A percentile compares a stretch with the other conserved stretches of the same genome.
Conservation (phyloP, 2,329 filamentous ascomycete species). For the Colletotrichum chlorophyti region DNA sequence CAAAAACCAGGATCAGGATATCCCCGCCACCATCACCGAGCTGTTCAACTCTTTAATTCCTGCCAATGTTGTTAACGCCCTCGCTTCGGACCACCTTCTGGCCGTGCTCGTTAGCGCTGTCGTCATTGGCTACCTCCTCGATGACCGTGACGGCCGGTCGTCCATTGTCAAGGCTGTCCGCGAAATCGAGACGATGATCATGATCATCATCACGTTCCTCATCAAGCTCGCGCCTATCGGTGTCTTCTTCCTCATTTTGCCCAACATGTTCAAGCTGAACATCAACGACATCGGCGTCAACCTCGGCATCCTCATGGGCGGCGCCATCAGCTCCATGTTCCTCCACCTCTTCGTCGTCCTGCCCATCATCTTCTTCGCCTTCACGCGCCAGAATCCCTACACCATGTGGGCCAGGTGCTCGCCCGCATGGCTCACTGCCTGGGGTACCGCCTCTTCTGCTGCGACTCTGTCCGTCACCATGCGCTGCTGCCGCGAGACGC, state of each 20-base stretch:
- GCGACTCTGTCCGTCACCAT: constrained; percentile 59
- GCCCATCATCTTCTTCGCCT: constrained; percentile 48
- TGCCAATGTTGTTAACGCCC: constrained; percentile 52
- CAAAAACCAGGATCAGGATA: constrained; percentile 40
- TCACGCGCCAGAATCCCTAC: constrained; percentile 54
- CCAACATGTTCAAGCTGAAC: constrained; percentile 57
- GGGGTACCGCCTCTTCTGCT: constrained; percentile 60
- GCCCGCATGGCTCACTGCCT: constrained; percentile 60
- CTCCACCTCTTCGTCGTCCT: constrained; percentile 54
- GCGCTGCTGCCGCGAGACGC: constrained; percentile 44
- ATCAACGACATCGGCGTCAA: constrained; percentile 55
- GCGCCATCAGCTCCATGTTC: constrained; percentile 51
- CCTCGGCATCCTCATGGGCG: constrained; percentile 57
- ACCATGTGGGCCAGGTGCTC: constrained; percentile 54
- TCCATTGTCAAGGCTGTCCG: constrained; percentile 49
- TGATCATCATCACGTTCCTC: constrained; percentile 52
- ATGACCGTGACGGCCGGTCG: constrained; percentile 40
- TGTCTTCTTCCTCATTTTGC: constrained; percentile 60
- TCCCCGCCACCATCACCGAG: constrained; percentile 52
- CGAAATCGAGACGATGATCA: constrained; percentile 56
- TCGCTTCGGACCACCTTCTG: constrained; percentile 54
- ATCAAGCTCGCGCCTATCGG: constrained; percentile 57
- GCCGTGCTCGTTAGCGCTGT: constrained; percentile 54
- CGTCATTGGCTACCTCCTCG: constrained; percentile 54
- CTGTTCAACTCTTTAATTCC: constrained; percentile 58